Evolutionary conservation across 257 asterid species (phyloP).

Genomic region (Solanum lycopersicoides): DNA sequence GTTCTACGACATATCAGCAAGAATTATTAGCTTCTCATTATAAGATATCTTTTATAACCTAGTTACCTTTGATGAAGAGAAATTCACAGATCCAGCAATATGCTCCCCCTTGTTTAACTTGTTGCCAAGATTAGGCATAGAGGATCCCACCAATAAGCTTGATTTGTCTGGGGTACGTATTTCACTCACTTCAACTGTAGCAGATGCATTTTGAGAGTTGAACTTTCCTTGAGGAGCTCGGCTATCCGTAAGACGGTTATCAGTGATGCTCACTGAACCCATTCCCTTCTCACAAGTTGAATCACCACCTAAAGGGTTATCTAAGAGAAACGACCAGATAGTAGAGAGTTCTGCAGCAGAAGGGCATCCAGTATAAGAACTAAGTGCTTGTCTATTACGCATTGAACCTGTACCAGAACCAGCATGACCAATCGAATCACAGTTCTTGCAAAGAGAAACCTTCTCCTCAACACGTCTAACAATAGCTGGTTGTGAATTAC

Average conservation of each 20-base stretch:
- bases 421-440: constrained; percentile 34
- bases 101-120: constrained; percentile 6
- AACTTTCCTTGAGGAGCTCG: not conserved
- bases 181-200: not conserved
- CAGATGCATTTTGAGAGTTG: not conserved
- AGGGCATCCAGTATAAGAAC: constrained; percentile 60
- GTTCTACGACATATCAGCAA: not conserved
- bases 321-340: constrained; percentile 30
- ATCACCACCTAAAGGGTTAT: not conserved
- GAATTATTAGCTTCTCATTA: not conserved
- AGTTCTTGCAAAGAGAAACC: constrained; percentile 56
- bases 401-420: constrained; percentile 7
- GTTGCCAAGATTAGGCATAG: constrained; percentile 1
- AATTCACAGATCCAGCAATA: not conserved
- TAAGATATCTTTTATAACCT: not conserved
- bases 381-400: constrained; percentile 31
- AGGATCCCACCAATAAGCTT: not conserved
- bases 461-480: constrained; percentile 41
- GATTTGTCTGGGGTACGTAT: not conserved
- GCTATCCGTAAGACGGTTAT: not conserved
- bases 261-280: constrained; percentile 9
- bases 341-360: constrained; percentile 56
- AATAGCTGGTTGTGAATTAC: constrained; percentile 38
- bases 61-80: not conserved
- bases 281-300: constrained; percentile 9